Percentiles rank a stretch among this genome's conserved stretches.
Conservation (phyloP, 1,284 basidiomycete genomes). For the Cutaneotrichosporon cutaneum region DNA sequence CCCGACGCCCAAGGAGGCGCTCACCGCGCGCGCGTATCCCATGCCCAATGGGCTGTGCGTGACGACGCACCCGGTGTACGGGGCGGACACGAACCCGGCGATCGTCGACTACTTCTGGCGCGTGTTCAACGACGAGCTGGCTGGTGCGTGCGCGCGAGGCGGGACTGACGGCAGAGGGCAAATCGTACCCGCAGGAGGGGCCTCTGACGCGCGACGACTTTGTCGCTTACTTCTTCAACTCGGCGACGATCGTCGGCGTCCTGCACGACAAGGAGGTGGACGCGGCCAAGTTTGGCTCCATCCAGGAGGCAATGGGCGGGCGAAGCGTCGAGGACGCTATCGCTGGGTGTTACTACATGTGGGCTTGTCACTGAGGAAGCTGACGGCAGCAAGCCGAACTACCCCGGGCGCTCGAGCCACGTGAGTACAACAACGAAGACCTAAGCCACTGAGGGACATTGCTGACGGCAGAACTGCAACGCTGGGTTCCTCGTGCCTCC, state of each 20-base stretch:
- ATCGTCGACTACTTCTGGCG: conserved; percentile 64
- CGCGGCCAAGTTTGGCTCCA: conserved; percentile 23
- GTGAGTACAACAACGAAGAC: conserved; percentile 56
- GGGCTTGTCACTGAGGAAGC: conserved; percentile 25
- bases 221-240: conserved; percentile 67
- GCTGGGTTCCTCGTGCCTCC: conserved; percentile 83
- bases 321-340: conserved; percentile 67
- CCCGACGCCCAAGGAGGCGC: conserved; percentile 31
- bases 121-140: conserved; percentile 71
- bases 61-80: conserved; percentile 66
- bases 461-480: conserved; percentile 40
- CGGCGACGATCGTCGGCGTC: conserved; percentile 72
- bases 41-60: conserved; percentile 40
- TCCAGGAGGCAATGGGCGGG: conserved; percentile 41
- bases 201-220: conserved; percentile 62
- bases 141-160: conserved; percentile 48
- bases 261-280: conserved; percentile 40
- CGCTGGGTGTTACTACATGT: conserved; percentile 78
- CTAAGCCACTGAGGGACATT: too few relatives aligned
- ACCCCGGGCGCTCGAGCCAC: conserved; percentile 88
- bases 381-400: conserved; percentile 76
- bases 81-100: conserved; percentile 57
- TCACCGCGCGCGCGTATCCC: conserved; percentile 50
- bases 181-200: conserved; percentile 79
- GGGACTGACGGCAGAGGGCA: conserved; percentile 54